Evolutionary conservation across 106 monocot genomes (phyloP), one percentile per base, ranked within the genome.

Genomic region (Acorus gramineus): DNA sequence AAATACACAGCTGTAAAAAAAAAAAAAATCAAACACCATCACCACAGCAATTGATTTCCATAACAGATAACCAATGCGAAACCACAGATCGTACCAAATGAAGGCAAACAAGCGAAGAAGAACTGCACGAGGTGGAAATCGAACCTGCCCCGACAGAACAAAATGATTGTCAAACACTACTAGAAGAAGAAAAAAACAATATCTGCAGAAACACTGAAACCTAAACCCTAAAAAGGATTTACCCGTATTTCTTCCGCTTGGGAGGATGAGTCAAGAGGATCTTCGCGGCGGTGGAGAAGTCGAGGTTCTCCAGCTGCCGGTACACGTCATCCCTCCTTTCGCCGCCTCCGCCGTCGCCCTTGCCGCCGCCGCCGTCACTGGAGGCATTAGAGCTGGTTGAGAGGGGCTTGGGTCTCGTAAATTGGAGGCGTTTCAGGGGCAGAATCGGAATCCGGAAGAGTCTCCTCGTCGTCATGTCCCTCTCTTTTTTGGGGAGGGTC

Each of bases 51-150:
- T 50, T 14, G 44, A 53, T 47, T 10, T 14, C 42, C 7, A 51
- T 2, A 61, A 9, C 42, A 9, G 2, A 10, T 14, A 56, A 12
- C 7, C 14, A 4, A 6, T 10, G 8, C 14, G 5, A 47, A 14
- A 5, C 49, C 46, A 52, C 48, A 3, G 50, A 65, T 10, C 7
- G 10, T 73, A 90, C 90, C 90, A 53, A 92, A 46, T 3, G 91
- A 84, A 44, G 91, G 91, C 81, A 92, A n/a, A 77, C 83, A 84
- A 8, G 49, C 81, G 52, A 92, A 92, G 67, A 92, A 92, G 42
- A 92, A 69, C 71, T 92, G 91, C 77, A 92, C 91, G 56, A 86
- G 71, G 62, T 90, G 89, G 59, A 90, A 90, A 64, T 90, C 89
- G 11, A 90, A 60, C 65, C 89, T 90, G 68, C 74, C 9, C 50